Base-by-base conservation (phyloP, 176 grass and related monocot species). In the Oryza brachyantha region DNA sequence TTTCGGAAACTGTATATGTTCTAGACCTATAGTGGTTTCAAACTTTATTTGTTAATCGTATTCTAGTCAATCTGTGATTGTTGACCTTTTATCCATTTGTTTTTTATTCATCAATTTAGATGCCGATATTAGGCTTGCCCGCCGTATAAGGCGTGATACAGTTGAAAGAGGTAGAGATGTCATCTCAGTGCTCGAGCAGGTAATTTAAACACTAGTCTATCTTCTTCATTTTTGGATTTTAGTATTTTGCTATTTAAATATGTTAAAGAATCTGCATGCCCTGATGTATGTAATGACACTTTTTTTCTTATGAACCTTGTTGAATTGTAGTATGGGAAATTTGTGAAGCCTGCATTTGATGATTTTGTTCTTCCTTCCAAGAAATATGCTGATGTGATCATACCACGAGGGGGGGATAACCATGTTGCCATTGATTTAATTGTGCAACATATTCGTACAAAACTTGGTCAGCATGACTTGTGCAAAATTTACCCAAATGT, bases 341-440 rank as follows among this genome's bases (percentile, higher is more conserved):
- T 93, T 81, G 94, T 97, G 82, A 97, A 93, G 84, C 94, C 94
- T 45, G 84, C 91, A 6, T 97, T 93, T 21, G 91, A 97, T 64
- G 91, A 93, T 79, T 93, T 97, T 72, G 90, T 93, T 82, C 86
- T 91, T 13, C 91, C 94, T 43, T 93, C 94, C 6, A 97, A 97
- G 86, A 97, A 97, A 86, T 97, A 88, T 86, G 94, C 94, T 84
- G 94, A 97, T 84, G 92, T 97, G 36, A 97, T 93, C 72, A 97
- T 97, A 65, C 94, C 94, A 24, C 86, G 87, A 84, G 94, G 91
- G 16, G 91, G 88, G 75, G 91, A 97, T 79, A 97, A 97, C 79
- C 84, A 93, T 87, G 91, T 97, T 66, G 94, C 94, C 54, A 88
- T 97, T 66, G 91, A 97, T 84, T 80, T 97, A 79, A 97, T 97